Percentiles rank a stretch among this genome's conserved stretches.
phyloP scores from a whole-genome alignment of 2,329 filamentous ascomycete genomes.

The Cladophialophora yegresii region DNA sequence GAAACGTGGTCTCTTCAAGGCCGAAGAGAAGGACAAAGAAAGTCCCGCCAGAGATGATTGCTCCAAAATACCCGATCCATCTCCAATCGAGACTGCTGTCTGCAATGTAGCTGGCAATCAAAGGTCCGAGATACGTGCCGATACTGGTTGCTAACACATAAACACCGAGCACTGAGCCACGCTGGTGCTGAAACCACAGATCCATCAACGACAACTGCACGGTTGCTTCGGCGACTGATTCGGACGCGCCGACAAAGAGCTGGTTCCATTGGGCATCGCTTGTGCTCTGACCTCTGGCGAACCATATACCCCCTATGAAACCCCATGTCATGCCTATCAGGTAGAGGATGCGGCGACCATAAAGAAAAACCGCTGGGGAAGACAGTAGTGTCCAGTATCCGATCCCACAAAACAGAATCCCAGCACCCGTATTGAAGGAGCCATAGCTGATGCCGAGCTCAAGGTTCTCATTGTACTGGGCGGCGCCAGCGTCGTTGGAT shows the following conservation, averaged over 20 bases:
- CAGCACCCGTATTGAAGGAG: constrained; percentile 59
- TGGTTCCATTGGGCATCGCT: constrained; percentile 58
- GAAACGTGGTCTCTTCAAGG: constrained; percentile 53
- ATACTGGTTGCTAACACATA: constrained; percentile 60
- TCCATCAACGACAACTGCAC: constrained; percentile 61
- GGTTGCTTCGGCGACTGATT: constrained; percentile 59
- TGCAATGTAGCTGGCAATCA: constrained; percentile 56
- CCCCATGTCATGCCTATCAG: constrained; percentile 55
- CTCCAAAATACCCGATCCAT: constrained; percentile 57
- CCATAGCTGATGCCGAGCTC: constrained; percentile 56
- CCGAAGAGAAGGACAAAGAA: constrained; percentile 55
- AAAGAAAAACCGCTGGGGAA: constrained; percentile 57
- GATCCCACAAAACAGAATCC: constrained; percentile 58
- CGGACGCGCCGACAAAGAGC: constrained; percentile 60
- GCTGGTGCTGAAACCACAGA: constrained; percentile 61
- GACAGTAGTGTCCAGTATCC: constrained; percentile 59
- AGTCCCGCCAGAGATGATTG: constrained; percentile 53
- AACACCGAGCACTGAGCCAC: constrained; percentile 56
- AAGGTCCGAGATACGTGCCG: constrained; percentile 58
- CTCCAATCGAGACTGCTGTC: constrained; percentile 54
- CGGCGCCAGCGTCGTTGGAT: constrained; percentile 58
- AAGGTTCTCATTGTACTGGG: constrained; percentile 53
- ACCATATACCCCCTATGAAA: constrained; percentile 57
- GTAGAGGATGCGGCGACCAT: constrained; percentile 59
- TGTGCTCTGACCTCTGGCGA: constrained; percentile 49